A percentile compares a stretch with the other conserved stretches of the same genome.
These are phyloP conservation scores for Thozetella sp. DNA, from an alignment of 495 filamentous ascomycete species.

Conservation along the genomic window DNA sequence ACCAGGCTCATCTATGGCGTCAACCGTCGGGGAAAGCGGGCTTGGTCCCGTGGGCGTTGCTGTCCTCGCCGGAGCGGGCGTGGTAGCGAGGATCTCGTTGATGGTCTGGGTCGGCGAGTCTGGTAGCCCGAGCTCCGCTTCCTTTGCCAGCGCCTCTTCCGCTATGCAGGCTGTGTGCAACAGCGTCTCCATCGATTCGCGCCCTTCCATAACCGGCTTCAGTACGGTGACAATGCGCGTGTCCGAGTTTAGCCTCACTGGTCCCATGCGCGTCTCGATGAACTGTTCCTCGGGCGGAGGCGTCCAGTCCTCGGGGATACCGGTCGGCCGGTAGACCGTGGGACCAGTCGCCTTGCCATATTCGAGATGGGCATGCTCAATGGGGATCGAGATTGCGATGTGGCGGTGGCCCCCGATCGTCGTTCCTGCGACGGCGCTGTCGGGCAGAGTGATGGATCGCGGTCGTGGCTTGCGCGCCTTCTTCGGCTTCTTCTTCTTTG, in stretches of 20 bases:
- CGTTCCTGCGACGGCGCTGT: constrained; percentile 42
- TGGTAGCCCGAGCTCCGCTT: constrained; percentile 4
- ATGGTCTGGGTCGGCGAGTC: constrained; percentile 4
- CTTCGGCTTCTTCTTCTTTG: constrained; percentile 2
- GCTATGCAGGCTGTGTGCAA: neutral
- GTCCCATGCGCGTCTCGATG: constrained; percentile 3
- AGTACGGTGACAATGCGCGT: constrained; percentile 13
- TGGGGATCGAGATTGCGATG: constrained; percentile 55
- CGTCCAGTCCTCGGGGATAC: neutral
- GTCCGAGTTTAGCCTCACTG: constrained; percentile 1
- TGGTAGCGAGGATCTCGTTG: constrained; percentile 6
- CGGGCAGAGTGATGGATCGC: constrained; percentile 37
- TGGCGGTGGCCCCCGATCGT: constrained; percentile 42
- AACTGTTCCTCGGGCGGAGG: neutral
- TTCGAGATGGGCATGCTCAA: constrained; percentile 23
- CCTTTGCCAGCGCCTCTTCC: neutral
- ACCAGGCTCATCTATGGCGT: no score
- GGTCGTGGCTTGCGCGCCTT: constrained; percentile 8
- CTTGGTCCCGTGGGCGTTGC: neutral
- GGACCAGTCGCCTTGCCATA: neutral
- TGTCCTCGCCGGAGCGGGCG: neutral
- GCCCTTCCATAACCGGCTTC: constrained; percentile 19
- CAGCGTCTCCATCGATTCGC: constrained; percentile 12
- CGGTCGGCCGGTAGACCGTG: neutral
- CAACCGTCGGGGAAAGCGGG: no score